Evolutionary conservation across 495 filamentous ascomycete species (phyloP), one percentile per base, ranked within the genome.

Genomic region (Podospora fimiseda): DNA sequence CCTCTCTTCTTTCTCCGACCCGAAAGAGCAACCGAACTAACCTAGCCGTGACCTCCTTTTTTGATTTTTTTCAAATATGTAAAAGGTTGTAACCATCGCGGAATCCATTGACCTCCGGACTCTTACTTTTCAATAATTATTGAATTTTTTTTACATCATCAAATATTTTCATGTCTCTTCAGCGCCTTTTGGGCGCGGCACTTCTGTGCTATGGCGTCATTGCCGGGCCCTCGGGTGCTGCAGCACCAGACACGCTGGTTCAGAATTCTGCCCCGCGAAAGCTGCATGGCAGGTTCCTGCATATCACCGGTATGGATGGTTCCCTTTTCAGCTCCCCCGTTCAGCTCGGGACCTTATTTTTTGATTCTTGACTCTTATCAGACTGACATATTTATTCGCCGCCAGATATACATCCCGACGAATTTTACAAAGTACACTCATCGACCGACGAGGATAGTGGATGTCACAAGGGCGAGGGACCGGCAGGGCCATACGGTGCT

Each of bases 361-460:
- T 4, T 27, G 20, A 24, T 39, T 14, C 36, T 48, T 30, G 47
- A 22, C 5, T 11, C 40, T 22, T 44, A 23, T 50, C 48, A 7
- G 15, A 27, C 4, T 40, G 11, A 40, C 46, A 13, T 45, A 58
- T 15, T 58, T 43, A 15, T 24, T 33, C 19, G 19, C 42, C 33
- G 30, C 37, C 52, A 96, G 93, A 98, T 70, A 70, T 96, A 53
- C 93, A 97, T 63, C 89, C 90, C 49, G 93, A 98, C 65, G 77
- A 76, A 14, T 85, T 86, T 70, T 98, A 96, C 74, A 81, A 87
- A 62, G 62, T 76, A 16, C 85, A 89, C 68, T 78, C 88, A 9
- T 87, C 86, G 13, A 84, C 85, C 38, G 74, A 79, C 39, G 76
- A 83, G 46, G 73, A 79, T 24, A 71, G 75, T 45, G 85, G 83